These are phyloP conservation scores for Litsea cubeba DNA, from an alignment of 164 flowering plant genomes.

Conservation along the genomic window DNA sequence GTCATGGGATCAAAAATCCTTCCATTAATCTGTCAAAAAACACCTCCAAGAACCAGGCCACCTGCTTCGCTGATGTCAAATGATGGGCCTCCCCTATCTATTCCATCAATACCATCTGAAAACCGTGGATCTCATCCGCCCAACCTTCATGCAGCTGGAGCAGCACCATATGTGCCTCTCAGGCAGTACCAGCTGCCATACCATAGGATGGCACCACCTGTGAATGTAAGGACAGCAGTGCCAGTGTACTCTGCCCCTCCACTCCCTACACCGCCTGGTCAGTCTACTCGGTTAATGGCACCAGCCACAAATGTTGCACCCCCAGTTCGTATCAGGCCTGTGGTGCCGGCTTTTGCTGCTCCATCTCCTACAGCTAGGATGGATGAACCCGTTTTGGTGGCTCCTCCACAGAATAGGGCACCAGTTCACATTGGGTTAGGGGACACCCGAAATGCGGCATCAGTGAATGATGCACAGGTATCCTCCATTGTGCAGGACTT, in stretches of 20 bases:
- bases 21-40: constrained; percentile 65
- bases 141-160: constrained; percentile 59
- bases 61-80: constrained; percentile 10
- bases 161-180: constrained; percentile 69
- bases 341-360: constrained; percentile 37
- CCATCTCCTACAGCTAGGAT: constrained; percentile 16
- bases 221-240: constrained; percentile 69
- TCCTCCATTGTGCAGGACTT: neutral
- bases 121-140: constrained; percentile 31
- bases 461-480: neutral
- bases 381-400: constrained; percentile 26
- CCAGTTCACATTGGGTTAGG: constrained; percentile 14
- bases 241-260: constrained; percentile 86
- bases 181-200: constrained; percentile 48
- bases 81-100: constrained; percentile 21
- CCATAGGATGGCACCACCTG: constrained; percentile 75
- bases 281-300: constrained; percentile 34
- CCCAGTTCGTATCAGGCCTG: constrained; percentile 33
- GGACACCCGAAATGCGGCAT: constrained; percentile 14
- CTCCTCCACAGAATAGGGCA: constrained; percentile 27
- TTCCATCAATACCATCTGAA: constrained; percentile 26
- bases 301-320: constrained; percentile 28
- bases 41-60: constrained; percentile 37
- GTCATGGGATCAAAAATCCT: constrained; percentile 78
- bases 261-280: constrained; percentile 30